Conservation (phyloP, 1,284 basidiomycete species). For the Cutaneotrichosporon sp. region DNA sequence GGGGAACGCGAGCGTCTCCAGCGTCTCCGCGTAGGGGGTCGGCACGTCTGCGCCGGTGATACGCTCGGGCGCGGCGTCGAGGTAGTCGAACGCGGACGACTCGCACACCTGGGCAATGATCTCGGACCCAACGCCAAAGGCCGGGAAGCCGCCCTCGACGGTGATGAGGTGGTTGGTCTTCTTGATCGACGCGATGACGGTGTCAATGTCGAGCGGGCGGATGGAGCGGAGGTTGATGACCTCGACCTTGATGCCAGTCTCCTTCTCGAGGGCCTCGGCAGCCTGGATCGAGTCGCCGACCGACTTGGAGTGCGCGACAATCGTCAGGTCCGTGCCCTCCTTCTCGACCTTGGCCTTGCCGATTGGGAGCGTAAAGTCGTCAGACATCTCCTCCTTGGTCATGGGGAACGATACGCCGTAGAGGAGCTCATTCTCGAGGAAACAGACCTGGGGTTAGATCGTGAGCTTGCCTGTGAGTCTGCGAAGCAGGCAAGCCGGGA, state of each 20-base stretch:
- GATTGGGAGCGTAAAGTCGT: conserved; percentile 90
- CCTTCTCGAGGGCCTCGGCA: conserved; percentile 87
- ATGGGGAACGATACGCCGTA: conserved; percentile 97
- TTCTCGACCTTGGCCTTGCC: conserved; percentile 97
- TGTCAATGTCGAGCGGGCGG: conserved; percentile 94
- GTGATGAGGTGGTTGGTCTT: conserved; percentile 96
- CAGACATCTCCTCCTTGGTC: conserved; percentile 89
- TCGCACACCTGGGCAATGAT: conserved; percentile 95
- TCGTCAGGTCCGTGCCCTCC: conserved; percentile 86
- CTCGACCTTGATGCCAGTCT: conserved; percentile 91
- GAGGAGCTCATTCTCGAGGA: conserved; percentile 99
- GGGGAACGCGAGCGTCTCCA: conserved; percentile 88
- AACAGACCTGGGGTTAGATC: conserved; percentile 61
- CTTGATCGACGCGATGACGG: conserved; percentile 92
- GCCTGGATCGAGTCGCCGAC: conserved; percentile 89
- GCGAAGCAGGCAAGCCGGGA: background rate
- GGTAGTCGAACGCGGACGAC: conserved; percentile 93
- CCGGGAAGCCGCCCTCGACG: conserved; percentile 98
- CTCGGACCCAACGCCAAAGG: conserved; percentile 96
- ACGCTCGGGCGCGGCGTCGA: conserved; percentile 96
- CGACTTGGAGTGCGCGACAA: conserved; percentile 97
- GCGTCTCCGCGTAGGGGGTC: conserved; percentile 86
- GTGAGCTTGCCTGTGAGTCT: background rate
- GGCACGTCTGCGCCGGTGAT: conserved; percentile 95
- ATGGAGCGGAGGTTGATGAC: conserved; percentile 87